These are phyloP conservation scores for Phytophthora sojae DNA, from an alignment of 352 stramenopile species.

Conservation along the genomic window DNA sequence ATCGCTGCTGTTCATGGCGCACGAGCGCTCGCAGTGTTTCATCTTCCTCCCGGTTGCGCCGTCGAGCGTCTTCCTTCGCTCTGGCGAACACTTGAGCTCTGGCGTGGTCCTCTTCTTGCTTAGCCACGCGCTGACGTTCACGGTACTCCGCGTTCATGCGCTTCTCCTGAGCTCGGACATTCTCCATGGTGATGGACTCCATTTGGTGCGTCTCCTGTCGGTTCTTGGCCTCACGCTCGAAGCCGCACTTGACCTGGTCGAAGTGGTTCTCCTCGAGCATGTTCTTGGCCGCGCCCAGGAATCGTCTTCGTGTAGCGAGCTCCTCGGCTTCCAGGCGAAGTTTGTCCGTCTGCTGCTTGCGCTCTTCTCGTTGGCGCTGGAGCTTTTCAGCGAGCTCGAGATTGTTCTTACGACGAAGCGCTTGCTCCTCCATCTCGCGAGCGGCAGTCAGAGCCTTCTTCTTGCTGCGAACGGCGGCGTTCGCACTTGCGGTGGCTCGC, in stretches of 20 bases:
- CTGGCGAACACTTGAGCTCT: conserved; percentile 39
- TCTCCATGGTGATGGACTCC: conserved; percentile 53
- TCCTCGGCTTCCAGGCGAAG: conserved; percentile 69
- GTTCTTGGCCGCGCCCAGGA: conserved; percentile 87
- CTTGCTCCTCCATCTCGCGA: conserved; percentile 70
- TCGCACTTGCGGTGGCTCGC: conserved; percentile 68
- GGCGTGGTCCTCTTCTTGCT: conserved; percentile 25
- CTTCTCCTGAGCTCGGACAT: conserved; percentile 46
- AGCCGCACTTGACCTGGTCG: conserved; percentile 73
- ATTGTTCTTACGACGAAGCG: conserved; percentile 63
- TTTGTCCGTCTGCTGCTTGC: conserved; percentile 56
- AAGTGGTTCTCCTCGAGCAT: conserved; percentile 87
- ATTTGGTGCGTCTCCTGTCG: conserved; percentile 61
- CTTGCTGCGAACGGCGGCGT: conserved; percentile 56
- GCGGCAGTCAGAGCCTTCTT: conserved; percentile 64
- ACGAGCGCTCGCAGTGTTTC: conserved; percentile 67
- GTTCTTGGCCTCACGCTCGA: conserved; percentile 60
- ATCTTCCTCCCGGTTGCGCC: conserved; percentile 59
- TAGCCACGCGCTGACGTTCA: conserved; percentile 22
- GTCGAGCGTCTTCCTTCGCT: conserved; percentile 46
- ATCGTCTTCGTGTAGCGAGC: conserved; percentile 79
- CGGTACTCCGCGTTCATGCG: conserved; percentile 57
- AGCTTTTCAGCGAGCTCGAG: conserved; percentile 82
- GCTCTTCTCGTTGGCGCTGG: conserved; percentile 54
- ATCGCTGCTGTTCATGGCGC: conserved; percentile 69